Evolutionary conservation across 176 grass and related monocot species (phyloP).

Genomic region (Musa beccarii): DNA sequence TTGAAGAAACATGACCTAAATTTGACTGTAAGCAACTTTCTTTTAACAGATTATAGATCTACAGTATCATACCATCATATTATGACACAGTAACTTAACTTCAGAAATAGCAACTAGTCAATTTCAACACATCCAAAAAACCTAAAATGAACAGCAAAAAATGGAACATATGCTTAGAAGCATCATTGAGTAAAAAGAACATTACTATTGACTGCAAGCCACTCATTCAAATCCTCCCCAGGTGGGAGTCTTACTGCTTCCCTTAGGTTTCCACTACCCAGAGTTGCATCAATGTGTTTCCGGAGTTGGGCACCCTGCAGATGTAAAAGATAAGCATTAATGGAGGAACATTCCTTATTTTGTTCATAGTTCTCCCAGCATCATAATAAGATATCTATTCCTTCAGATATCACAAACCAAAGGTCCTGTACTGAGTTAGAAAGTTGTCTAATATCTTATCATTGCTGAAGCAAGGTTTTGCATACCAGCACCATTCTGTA

Average conservation of each 20-base stretch:
- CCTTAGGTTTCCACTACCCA: constrained; percentile 96
- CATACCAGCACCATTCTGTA: too few species aligned
- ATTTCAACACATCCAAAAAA: background rate
- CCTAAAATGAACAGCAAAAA: background rate
- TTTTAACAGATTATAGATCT: too few species aligned
- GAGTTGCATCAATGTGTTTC: constrained; percentile 93
- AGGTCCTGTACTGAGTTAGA: background rate
- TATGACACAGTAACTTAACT: background rate
- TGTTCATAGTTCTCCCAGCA: background rate
- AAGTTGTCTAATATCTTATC: background rate
- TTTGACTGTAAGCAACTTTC: background rate
- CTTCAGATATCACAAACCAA: background rate
- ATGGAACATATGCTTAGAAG: background rate
- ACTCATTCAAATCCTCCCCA: constrained; percentile 97
- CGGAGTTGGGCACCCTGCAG: constrained; percentile 86
- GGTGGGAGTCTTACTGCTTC: constrained; percentile 95
- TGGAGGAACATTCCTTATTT: background rate
- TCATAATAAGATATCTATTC: background rate
- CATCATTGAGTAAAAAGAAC: background rate
- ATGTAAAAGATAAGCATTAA: background rate
- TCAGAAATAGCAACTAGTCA: background rate
- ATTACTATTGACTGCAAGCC: constrained; percentile 99
- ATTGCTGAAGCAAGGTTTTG: background rate
- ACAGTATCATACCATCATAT: too few species aligned
- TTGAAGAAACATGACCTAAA: constrained; percentile 7